Percentiles rank a stretch among this genome's conserved stretches.
Evolutionary conservation across 352 stramenopile genomes (phyloP).

Genomic region (Phytophthora pistaciae): DNA sequence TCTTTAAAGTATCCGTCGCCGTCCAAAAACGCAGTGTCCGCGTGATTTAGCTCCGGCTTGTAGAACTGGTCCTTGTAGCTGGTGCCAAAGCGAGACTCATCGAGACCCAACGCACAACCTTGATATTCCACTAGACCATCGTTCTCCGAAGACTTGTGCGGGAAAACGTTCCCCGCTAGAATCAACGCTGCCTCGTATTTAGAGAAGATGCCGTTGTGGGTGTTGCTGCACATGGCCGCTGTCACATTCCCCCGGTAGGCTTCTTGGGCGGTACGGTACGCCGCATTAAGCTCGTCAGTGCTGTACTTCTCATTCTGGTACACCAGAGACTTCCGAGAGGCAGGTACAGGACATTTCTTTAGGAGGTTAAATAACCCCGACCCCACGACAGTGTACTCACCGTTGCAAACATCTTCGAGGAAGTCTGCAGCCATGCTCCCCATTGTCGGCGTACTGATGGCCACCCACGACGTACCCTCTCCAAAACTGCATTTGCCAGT

Average conservation of each 20-base stretch:
- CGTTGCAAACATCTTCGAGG: too few relatives aligned
- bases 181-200: not conserved
- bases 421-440: not conserved
- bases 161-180: not conserved
- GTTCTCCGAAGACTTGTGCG: not conserved
- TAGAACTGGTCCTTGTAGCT: not conserved
- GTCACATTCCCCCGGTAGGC: not conserved
- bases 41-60: conserved; percentile 2
- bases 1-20: conserved; percentile 3
- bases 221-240: not conserved
- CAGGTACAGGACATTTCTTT: not conserved
- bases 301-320: not conserved
- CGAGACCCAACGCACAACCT: not conserved
- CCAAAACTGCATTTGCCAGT: conserved; percentile 4
- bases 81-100: conserved; percentile 3
- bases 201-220: not conserved
- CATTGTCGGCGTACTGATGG: conserved; percentile 31
- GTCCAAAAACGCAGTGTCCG: conserved; percentile 7
- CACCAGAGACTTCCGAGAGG: not conserved
- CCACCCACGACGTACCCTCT: conserved; percentile 34
- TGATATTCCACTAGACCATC: not conserved
- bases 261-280: not conserved
- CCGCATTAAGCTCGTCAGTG: not conserved
- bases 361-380: too few relatives aligned
- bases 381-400: too few relatives aligned